These are phyloP conservation scores for Isoetes taiwanensis DNA, from an alignment of 75 land plant genomes.

Conservation along the genomic window DNA sequence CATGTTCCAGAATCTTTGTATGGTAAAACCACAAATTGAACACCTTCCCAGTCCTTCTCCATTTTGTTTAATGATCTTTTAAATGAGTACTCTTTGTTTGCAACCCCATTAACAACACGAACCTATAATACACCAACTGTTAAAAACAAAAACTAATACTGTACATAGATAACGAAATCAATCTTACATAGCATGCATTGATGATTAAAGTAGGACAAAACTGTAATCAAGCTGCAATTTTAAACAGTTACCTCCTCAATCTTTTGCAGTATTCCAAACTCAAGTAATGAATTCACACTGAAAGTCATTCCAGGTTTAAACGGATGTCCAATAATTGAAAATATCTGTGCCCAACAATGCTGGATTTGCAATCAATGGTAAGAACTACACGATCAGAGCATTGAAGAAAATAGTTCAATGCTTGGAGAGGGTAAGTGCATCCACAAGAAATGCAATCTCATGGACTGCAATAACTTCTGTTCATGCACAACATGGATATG, in stretches of 20 bases:
- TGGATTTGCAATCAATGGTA: slow-evolving; percentile 29
- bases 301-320: slow-evolving; percentile 10
- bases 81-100: slow-evolving; percentile 33
- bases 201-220: too few species aligned
- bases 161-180: too few species aligned
- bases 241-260: slow-evolving; percentile 31
- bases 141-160: too few species aligned
- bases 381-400: too few species aligned
- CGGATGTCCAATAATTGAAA: slow-evolving; percentile 11
- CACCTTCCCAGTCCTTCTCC: slow-evolving; percentile 30
- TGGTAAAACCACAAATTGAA: slow-evolving; percentile 23
- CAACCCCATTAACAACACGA: slow-evolving; percentile 20
- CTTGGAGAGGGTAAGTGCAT: too few species aligned
- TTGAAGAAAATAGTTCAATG: too few species aligned
- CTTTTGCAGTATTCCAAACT: slow-evolving; percentile 13
- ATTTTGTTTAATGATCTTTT: slow-evolving; percentile 28
- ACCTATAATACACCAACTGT: too few species aligned
- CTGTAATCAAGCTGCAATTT: too few species aligned
- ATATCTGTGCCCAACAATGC: slow-evolving; percentile 28
- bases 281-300: slow-evolving; percentile 15
- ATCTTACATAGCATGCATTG: too few species aligned
- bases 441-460: too few species aligned
- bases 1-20: slow-evolving; percentile 34
- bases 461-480: too few species aligned
- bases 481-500: too few species aligned